Evolutionary conservation across 1,284 basidiomycete genomes (phyloP).

Genomic region (Ceratobasidium papillatum): DNA sequence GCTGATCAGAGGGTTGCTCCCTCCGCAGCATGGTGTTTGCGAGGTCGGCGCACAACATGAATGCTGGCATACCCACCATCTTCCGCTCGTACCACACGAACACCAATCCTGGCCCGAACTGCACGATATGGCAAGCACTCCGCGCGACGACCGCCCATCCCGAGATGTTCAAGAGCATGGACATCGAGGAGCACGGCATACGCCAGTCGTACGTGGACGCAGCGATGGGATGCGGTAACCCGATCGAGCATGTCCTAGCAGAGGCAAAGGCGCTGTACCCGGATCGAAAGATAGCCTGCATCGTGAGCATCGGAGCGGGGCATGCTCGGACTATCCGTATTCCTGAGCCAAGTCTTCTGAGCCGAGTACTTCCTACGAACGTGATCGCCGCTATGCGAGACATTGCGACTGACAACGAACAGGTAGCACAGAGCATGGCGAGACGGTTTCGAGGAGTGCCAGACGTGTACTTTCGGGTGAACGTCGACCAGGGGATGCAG

Average conservation of each 20-base stretch:
- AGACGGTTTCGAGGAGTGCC: neutral
- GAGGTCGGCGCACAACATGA: slow-evolving; percentile 4
- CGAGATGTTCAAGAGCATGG: slow-evolving; percentile 10
- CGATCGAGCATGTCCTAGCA: slow-evolving; percentile 3
- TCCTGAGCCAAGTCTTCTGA: neutral
- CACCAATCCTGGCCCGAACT: neutral
- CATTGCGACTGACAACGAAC: slow-evolving; percentile 24
- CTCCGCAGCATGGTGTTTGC: slow-evolving; percentile 23
- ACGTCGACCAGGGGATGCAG: slow-evolving; percentile 16
- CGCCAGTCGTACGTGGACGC: neutral
- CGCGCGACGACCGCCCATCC: slow-evolving; percentile 20
- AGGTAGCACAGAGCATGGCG: slow-evolving; percentile 2
- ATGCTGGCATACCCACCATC: slow-evolving; percentile 10
- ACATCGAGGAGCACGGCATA: neutral
- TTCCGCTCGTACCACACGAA: neutral
- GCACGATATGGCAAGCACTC: slow-evolving; percentile 18
- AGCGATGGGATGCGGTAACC: slow-evolving; percentile 25
- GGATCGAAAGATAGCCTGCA: neutral
- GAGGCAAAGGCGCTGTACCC: slow-evolving; percentile 14
- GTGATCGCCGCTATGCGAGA: neutral
- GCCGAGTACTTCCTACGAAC: neutral
- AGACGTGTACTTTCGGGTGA: slow-evolving; percentile 19
- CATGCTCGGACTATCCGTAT: neutral
- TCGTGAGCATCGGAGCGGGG: slow-evolving; percentile 24
- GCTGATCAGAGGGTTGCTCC: too few relatives aligned